Evolutionary conservation across 176 grass and related monocot genomes (phyloP).

Genomic region (Aegilops sharonensis): DNA sequence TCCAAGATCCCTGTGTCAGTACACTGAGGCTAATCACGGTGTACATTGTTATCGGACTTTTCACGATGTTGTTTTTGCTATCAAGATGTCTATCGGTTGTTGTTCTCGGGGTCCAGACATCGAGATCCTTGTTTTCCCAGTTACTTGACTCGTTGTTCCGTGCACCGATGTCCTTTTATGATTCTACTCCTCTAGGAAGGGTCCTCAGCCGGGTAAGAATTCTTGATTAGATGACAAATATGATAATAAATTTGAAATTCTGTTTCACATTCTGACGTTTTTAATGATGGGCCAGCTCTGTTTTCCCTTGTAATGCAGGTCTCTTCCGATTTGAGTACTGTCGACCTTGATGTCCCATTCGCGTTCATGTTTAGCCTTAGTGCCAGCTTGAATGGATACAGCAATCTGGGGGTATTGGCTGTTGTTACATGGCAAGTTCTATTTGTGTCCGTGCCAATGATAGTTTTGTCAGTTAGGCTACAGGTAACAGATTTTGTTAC

Average conservation of each 20-base stretch:
- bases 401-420: constrained; percentile 81
- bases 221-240: not conserved
- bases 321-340: constrained; percentile 76
- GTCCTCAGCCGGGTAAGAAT: constrained; percentile 75
- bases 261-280: not conserved
- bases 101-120: constrained; percentile 66
- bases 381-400: constrained; percentile 63
- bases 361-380: constrained; percentile 48
- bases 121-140: constrained; percentile 86
- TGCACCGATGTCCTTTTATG: constrained; percentile 90
- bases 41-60: constrained; percentile 67
- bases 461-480: constrained; percentile 62
- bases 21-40: constrained; percentile 68
- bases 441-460: constrained; percentile 67
- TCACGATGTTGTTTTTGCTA: constrained; percentile 55
- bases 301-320: constrained; percentile 49
- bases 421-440: constrained; percentile 92
- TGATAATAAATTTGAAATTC: not conserved
- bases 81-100: constrained; percentile 53
- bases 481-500: constrained; percentile 46
- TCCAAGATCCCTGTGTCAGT: constrained; percentile 60
- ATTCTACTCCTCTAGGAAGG: constrained; percentile 89
- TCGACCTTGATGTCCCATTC: constrained; percentile 91
- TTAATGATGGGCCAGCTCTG: constrained; percentile 4
- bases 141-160: constrained; percentile 69